Conservation (phyloP, 164 flowering plant genomes). For the Santalum album region DNA sequence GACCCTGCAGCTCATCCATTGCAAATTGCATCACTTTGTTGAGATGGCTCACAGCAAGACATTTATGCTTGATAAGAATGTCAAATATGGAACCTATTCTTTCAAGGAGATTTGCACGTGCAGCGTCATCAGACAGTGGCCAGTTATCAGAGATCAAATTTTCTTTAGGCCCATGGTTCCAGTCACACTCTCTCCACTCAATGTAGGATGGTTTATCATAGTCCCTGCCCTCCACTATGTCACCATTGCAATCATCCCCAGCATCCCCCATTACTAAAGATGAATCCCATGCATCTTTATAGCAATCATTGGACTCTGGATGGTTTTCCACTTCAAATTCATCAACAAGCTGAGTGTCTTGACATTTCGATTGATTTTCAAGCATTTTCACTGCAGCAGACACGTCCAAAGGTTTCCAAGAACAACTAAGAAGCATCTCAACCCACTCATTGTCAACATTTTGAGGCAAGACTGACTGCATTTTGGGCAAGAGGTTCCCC, state of each 20-base stretch:
- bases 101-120: conserved; percentile 70
- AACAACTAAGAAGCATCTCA: conserved; percentile 68
- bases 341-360: conserved; percentile 18
- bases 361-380: conserved; percentile 34
- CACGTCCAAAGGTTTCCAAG: conserved; percentile 83
- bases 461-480: conserved; percentile 64
- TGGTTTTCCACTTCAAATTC: conserved; percentile 20
- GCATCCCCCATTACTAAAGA: conserved; percentile 30
- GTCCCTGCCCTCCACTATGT: conserved; percentile 16
- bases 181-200: conserved; percentile 37
- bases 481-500: conserved; percentile 53
- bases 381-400: conserved; percentile 60
- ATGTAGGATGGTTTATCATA: conserved; percentile 20
- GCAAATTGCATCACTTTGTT: conserved; percentile 66
- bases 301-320: conserved; percentile 27
- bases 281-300: conserved; percentile 52
- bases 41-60: conserved; percentile 72
- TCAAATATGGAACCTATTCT: conserved; percentile 57
- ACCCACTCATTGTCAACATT: conserved; percentile 61
- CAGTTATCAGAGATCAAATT: conserved; percentile 32
- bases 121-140: conserved; percentile 80
- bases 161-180: conserved; percentile 20
- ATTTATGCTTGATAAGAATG: conserved; percentile 59
- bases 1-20: conserved; percentile 68
- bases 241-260: conserved; percentile 24